Conservation (phyloP, 371 early-diverging fungal species). For the Actinomortierella ambigua region DNA sequence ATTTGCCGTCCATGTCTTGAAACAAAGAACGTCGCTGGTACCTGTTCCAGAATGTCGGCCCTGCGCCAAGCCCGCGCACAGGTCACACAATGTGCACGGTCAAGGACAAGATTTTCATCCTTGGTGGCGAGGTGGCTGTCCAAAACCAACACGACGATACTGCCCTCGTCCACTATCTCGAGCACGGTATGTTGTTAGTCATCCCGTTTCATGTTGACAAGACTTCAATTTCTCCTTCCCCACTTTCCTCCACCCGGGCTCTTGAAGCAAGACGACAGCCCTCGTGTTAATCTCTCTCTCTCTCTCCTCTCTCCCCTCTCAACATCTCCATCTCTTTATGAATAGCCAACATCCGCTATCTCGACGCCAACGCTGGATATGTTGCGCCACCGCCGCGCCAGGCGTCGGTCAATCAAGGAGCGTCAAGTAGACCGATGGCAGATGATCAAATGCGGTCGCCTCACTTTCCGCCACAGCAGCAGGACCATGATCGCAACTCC, state of each 20-base stretch:
- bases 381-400: no score
- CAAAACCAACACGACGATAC: constrained; percentile 58
- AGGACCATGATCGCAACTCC: neutral
- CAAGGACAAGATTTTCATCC: constrained; percentile 65
- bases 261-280: no score
- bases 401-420: no score
- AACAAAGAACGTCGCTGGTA: constrained; percentile 70
- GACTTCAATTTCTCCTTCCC: neutral
- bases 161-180: constrained; percentile 61
- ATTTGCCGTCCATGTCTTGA: neutral
- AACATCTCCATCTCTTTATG: no score
- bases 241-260: no score
- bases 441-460: neutral
- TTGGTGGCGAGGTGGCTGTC: constrained; percentile 64
- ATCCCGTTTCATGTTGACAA: no score
- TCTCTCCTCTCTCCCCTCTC: constrained; percentile 1
- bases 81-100: constrained; percentile 69
- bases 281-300: constrained; percentile 1
- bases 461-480: neutral
- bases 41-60: constrained; percentile 77
- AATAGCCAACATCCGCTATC: no score
- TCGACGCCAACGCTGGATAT: no score
- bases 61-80: constrained; percentile 69
- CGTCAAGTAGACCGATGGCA: neutral
- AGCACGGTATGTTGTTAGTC: constrained; percentile 53